Evolutionary conservation across 192 early-diverging fungal genomes (phyloP).

Genomic region (Podochytrium sp.): DNA sequence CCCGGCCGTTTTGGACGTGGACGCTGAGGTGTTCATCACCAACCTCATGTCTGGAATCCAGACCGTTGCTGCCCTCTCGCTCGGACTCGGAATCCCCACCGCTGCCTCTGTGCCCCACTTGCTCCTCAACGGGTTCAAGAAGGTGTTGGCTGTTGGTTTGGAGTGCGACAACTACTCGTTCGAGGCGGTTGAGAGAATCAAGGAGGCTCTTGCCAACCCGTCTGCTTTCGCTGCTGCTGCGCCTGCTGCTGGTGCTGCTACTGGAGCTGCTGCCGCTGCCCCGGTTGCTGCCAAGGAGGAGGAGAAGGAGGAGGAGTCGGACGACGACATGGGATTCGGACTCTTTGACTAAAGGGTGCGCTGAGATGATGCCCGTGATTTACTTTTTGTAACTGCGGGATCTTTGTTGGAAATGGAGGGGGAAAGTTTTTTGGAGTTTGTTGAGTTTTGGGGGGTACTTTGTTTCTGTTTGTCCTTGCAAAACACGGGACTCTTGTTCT

Average conservation of each 20-base stretch:
- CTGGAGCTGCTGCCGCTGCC: conserved; percentile 58
- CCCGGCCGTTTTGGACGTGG: conserved; percentile 88
- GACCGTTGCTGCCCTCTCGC: conserved; percentile 92
- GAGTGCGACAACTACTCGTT: conserved; percentile 89
- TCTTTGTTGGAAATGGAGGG: too few relatives aligned
- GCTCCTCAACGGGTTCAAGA: conserved; percentile 97
- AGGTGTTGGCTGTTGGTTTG: conserved; percentile 87
- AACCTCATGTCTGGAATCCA: conserved; percentile 85
- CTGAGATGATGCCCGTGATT: too few relatives aligned
- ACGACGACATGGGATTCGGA: conserved; percentile 94
- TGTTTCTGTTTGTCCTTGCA: too few relatives aligned
- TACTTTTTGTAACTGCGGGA: too few relatives aligned
- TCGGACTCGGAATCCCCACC: conserved; percentile 60
- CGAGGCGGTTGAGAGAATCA: conserved; percentile 87
- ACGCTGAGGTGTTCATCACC: conserved; percentile 87
- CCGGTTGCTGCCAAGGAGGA: conserved; percentile 58
- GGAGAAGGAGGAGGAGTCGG: conserved; percentile 74
- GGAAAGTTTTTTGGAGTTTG: too few relatives aligned
- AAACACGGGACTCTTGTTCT: too few relatives aligned
- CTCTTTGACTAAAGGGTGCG: conserved; percentile 73
- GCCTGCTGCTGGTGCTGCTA: conserved; percentile 68
- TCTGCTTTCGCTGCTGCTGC: conserved; percentile 85
- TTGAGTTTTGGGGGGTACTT: too few relatives aligned
- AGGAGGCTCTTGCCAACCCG: conserved; percentile 93
- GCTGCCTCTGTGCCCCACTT: conserved; percentile 89